Base-by-base conservation (phyloP, 768 basidiomycete genomes). In the Rhodocollybia butyracea region DNA sequence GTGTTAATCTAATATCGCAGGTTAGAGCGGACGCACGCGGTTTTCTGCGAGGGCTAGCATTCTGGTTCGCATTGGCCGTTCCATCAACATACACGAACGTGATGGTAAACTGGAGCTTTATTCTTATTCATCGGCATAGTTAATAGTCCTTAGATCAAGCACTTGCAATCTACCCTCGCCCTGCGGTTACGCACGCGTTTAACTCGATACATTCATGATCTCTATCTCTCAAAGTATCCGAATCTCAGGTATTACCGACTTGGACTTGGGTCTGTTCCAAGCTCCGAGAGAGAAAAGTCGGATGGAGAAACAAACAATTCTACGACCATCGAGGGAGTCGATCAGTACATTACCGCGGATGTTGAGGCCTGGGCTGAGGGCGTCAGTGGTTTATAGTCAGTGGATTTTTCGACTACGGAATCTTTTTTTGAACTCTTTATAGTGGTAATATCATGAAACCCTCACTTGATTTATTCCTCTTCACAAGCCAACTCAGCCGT, bases 1-100 rank as follows among this genome's bases (percentile, higher is more conserved):
- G 51, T 40, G 38, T 56, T 32, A 8, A 24, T 39, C 1, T 57
- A 84, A 82, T 34, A 12, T 22, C 26, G 5, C 38, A 50, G 48
- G 48, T 50, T 40, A 90, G 85, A 43, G 94, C 93, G 0, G 85
- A 98, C 64, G 89, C 85, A 0, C 78, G 78, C 48, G 94, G 92
- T 0, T 98, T 98, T 66, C 60, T 92, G 17, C 80, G 75, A 51
- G 95, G 94, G 1, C 71, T 98, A 1, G 88, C 76, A 0, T 75
- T 91, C 53, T 98, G 96, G 96, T 97, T 95, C 64, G 73, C 84
- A 10, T 77, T 98, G 10, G 93, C 94, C 2, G 78, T 98, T 24
- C 96, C 96, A 0, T 93, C 91, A 65, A 94, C 93, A 21, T 94
- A 94, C 66, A 98, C 96, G 0, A 98, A 98, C 66, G 87, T 91